Base-by-base conservation (phyloP, 371 early-diverging fungal genomes). In the Funneliformis caledonium region DNA sequence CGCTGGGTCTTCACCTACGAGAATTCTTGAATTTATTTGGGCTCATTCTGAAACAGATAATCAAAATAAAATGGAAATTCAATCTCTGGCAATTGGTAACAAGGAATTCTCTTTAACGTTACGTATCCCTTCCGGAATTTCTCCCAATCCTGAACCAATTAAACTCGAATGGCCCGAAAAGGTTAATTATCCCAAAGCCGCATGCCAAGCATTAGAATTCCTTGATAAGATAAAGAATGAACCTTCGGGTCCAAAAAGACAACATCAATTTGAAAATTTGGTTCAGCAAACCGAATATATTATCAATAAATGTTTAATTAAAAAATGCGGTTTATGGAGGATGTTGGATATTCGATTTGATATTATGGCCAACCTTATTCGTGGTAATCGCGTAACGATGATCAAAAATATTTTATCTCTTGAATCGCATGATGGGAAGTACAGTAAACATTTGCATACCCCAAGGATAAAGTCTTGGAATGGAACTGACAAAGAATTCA, bases 301-400 rank as follows among this genome's bases (percentile, higher is more conserved):
- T 16, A 33, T 52, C 1, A 26, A 50, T 12, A 22, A 19, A 72
- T 72, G 14, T 50, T 61, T 61, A n/a, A 72, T 31, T n/a, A 50
- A 47, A 31, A n/a, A 47, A 11, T 26, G n/a, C 26, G 33, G 72
- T 8, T 42, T 52, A 31, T 72, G 47, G 47, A 72, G 72, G 26
- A 12, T 72, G 22, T 26, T 22, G 2, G 72, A 72, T 50, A 50
- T 72, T 48, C 72, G 52, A 26, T 50, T 31, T 72, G 26, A 47
- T 19, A 50, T 72, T 50, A 72, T 72, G 72, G 11, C 12, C 1
- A 14, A 72, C 50, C 52, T 72, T 12, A 72, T 72, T 26, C 45
- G 43, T 48, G 50, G 50, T 33, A 22, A 72, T 48, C n/a, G 48
- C 16, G 10, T 48, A 9, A 11, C 50, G 0, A 10, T 50, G 22